Base-by-base conservation (phyloP, 2,329 filamentous ascomycete genomes). In the Botryotinia globosa region DNA sequence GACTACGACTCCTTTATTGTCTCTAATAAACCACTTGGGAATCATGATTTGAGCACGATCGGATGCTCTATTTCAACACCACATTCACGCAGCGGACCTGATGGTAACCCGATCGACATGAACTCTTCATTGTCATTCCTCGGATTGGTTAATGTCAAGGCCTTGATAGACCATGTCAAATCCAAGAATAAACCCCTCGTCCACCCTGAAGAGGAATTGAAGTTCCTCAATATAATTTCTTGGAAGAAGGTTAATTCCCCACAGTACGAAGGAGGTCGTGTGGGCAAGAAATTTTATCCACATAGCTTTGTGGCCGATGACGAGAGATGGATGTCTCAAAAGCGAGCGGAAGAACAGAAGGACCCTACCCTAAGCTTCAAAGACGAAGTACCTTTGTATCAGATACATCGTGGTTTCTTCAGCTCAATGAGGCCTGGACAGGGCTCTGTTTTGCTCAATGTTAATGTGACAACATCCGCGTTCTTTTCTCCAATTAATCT, bases 201-300 rank as follows among this genome's bases (percentile, higher is more conserved):
- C 12, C 48, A 54, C 25, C 42, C 62, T 3, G n/a, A 65, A 20
- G 42, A 65, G 42, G 62, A 65, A 14, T 25, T 74, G 4, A 73
- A 72, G 8, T 51, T 59, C 29, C 64, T 75, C 12, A 75, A 75
- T 10, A 72, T 76, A 20, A 71, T 76, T n/a, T 72, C 71, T 16
- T 75, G 74, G 75, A 74, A 73, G 45, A 58, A 59, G 3, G 73
- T 74, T 6, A 66, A 63, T 25, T 32, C 54, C 5, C 18, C 20
- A n/a, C n/a, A 48, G 18, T 67, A 58, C 10, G 12, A 37, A 16
- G 63, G 63, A 22, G 72, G 73, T 45, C 58, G 45, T 3, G 16
- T 69, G 20, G 75, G 72, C 7, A 76, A 75, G 2, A 75, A 74
- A 14, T 75, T 65, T 72, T 73, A 39, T 20, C 66, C 48, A 69